These are phyloP conservation scores for Diutina mesorugosa DNA, from an alignment of 1,139 yeast genomes.

Conservation along the genomic window DNA sequence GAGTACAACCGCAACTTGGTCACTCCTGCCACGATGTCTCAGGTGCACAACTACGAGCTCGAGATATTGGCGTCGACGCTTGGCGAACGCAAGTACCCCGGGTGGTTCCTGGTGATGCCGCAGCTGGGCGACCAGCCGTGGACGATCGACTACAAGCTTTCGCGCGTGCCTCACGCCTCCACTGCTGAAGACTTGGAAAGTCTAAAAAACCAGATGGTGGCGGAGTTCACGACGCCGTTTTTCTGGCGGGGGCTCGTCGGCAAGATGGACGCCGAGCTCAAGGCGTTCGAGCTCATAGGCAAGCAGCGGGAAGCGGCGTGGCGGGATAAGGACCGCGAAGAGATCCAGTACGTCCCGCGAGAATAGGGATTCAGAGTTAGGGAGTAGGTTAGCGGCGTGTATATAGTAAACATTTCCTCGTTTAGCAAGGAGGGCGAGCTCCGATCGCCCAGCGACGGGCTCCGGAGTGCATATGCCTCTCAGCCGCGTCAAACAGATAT, in stretches of 20 bases:
- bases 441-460: neutral
- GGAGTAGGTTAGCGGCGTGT: neutral
- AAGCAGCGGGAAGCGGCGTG: neutral
- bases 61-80: neutral
- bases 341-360: neutral
- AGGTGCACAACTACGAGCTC: neutral
- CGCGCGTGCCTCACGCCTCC: neutral
- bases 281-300: neutral
- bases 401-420: neutral
- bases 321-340: neutral
- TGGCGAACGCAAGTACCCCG: neutral
- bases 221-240: neutral
- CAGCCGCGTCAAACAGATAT: neutral
- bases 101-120: neutral
- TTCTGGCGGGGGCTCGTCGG: neutral
- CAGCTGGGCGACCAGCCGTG: neutral
- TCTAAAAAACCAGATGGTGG: neutral
- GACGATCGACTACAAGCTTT: neutral
- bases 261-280: neutral
- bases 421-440: neutral
- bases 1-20: neutral
- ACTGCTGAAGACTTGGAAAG: neutral
- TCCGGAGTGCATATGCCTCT: neutral
- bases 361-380: neutral
- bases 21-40: neutral